Evolutionary conservation across 306 rosid species (phyloP).

Genomic region (Citrullus colocynthis): DNA sequence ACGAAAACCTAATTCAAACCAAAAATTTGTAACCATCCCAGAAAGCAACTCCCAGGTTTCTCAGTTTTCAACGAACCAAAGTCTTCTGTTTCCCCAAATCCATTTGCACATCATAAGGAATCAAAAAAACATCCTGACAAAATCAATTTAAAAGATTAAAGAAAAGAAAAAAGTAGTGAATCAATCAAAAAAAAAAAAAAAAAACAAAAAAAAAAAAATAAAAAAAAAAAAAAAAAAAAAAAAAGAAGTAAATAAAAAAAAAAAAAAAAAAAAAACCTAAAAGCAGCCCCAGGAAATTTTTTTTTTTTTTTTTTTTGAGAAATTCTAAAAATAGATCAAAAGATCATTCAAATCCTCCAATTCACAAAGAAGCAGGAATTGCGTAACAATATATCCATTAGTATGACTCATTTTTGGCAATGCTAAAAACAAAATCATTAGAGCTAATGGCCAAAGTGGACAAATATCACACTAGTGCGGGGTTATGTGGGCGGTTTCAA

Average conservation of each 20-base stretch:
- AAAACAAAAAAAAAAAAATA: too few species aligned
- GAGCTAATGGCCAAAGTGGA: too few species aligned
- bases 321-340: not conserved
- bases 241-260: not conserved
- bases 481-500: too few species aligned
- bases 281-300: not conserved
- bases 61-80: conserved; percentile 6
- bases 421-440: too few species aligned
- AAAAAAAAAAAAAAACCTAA: not conserved
- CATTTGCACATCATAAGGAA: conserved; percentile 7
- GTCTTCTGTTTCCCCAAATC: conserved; percentile 8
- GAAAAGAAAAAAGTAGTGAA: not conserved
- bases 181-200: not conserved
- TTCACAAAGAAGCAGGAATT: not conserved
- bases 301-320: not conserved
- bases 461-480: too few species aligned
- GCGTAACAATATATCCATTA: too few species aligned
- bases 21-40: conserved; percentile 3
- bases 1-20: conserved; percentile 18
- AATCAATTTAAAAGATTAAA: conserved; percentile 6
- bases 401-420: too few species aligned
- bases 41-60: conserved; percentile 1
- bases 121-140: not conserved
- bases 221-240: not conserved
- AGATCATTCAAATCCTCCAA: not conserved